Base-by-base conservation (phyloP, 1,284 basidiomycete genomes). In the Puccinia hordei region DNA sequence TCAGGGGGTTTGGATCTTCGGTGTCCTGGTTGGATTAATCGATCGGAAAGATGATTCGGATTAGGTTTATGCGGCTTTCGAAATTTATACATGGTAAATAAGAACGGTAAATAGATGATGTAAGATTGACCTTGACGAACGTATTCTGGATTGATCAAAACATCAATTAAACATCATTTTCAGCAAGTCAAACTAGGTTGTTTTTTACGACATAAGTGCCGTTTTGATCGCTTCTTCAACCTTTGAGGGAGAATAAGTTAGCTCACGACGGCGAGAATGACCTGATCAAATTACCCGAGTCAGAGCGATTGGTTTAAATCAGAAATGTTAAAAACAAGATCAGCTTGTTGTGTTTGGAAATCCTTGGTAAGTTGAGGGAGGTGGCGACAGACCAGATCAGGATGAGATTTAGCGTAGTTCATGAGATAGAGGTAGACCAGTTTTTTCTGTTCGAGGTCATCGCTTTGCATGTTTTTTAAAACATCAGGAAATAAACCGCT, bases 381-480 rank as follows among this genome's bases (percentile, higher is more conserved):
- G 93, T 91, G 19, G 95, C 88, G 53, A 63, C 59, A 27, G 13
- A 95, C 92, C 84, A 93, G 92, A 81, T 96, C 93, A 65, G 93
- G 92, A 85, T 93, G 93, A 68, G 91, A 89, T 81, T 92, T 90
- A 66, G 93, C 94, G 85, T 97, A 97, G 87, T 93, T 95, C 84
- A 95, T 91, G 80, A 97, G 90, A 87, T 93, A 97, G 57, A 95
- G 89, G 87, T 95, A 95, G 68, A 94, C 92, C 92, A 94, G 93
- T 96, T 87, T 87, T 84, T 87, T 87, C 84, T 87, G 86, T 83
- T 87, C 87, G 53, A 87, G 83, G 80, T 87, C 87, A 69, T 87
- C 87, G 55, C 86, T 87, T 86, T 87, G 87, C 87, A 98, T 98
- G 87, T 98, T 98, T 89, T 98, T 98, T 85, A 99, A 91, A 33